A percentile compares a stretch with the other conserved stretches of the same genome.
Conservation (phyloP, 2,329 filamentous ascomycete genomes). For the Proliferodiscus dingleyae region DNA sequence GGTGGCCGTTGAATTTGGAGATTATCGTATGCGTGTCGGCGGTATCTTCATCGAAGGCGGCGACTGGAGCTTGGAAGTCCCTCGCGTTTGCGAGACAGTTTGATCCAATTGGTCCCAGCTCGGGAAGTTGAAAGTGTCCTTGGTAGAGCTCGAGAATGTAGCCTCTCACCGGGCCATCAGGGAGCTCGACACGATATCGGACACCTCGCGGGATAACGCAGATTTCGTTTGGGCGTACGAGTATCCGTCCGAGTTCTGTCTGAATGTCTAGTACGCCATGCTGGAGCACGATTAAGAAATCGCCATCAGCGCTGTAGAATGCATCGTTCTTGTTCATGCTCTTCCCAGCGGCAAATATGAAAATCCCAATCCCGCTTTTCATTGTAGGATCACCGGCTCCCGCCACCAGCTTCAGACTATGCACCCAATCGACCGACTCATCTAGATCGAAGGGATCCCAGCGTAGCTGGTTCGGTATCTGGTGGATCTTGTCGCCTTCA, state of each 20-base stretch:
- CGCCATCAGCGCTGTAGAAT: slow-evolving; percentile 81
- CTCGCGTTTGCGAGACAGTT: slow-evolving; percentile 70
- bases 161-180: slow-evolving; percentile 57
- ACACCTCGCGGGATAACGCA: slow-evolving; percentile 70
- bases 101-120: slow-evolving; percentile 68
- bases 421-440: slow-evolving; percentile 62
- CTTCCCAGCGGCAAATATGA: slow-evolving; percentile 73
- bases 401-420: slow-evolving; percentile 61
- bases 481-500: slow-evolving; percentile 44
- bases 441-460: slow-evolving; percentile 72
- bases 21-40: slow-evolving; percentile 45
- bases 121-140: slow-evolving; percentile 66
- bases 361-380: slow-evolving; percentile 75
- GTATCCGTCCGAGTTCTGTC: slow-evolving; percentile 69
- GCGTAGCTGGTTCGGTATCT: slow-evolving; percentile 75
- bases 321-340: slow-evolving; percentile 71
- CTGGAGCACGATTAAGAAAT: slow-evolving; percentile 72
- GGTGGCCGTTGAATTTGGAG: slow-evolving; percentile 61
- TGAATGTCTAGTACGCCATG: slow-evolving; percentile 69
- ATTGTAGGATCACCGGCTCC: slow-evolving; percentile 74
- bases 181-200: slow-evolving; percentile 66
- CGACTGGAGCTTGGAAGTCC: slow-evolving; percentile 71
- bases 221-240: slow-evolving; percentile 75
- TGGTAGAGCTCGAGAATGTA: slow-evolving; percentile 74
- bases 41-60: slow-evolving; percentile 58